Base-by-base conservation (phyloP, 2,329 filamentous ascomycete genomes). In the Calonectria henricotiae region DNA sequence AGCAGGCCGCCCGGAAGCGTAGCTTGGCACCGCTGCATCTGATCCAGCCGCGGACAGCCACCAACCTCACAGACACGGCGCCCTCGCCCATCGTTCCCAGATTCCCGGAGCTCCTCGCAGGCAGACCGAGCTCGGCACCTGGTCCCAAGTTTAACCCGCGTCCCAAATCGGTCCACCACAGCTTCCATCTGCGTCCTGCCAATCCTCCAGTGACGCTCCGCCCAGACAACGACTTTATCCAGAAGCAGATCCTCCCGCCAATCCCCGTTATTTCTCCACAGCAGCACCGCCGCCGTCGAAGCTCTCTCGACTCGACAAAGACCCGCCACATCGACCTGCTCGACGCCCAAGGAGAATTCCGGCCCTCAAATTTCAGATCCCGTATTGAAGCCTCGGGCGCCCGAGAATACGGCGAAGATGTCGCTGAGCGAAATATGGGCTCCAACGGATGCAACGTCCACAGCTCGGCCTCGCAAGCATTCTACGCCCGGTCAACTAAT, bases 361-460 rank as follows among this genome's bases (percentile, higher is more conserved):
- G 79, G 32, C 84, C 85, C 0, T 80, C 83, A 2, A 83, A 88
- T 69, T 89, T 90, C 72, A 80, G 81, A 58, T 81, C 82, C 11
- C 83, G 88, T 17, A 74, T 90, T 3, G 79, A 85, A 65, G 88
- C 89, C 1, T 77, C 87, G 0, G 89, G 89, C 1, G 81, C 83
- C 0, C 83, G 85, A 49, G 86, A 88, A 61, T 91, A 89, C 73
- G 90, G 87, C n/a, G 91, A 92, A 77, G 90, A 91, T 76, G 89
- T 92, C 1, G 90, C 89, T 1, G 89, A 91, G 72, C 84, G 90
- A 39, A 92, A 92, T 71, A 82, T 89, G 54, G 80, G 78, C 4
- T 77, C 82, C 27, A 86, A 83, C 25, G 75, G 76, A 2, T 39
- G 79, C 41, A 74, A 83, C 62, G 70, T 84, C 6, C 74, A 79